Conservation (phyloP, 139 green algal genomes). For the Raphidocelis subcapitata region DNA sequence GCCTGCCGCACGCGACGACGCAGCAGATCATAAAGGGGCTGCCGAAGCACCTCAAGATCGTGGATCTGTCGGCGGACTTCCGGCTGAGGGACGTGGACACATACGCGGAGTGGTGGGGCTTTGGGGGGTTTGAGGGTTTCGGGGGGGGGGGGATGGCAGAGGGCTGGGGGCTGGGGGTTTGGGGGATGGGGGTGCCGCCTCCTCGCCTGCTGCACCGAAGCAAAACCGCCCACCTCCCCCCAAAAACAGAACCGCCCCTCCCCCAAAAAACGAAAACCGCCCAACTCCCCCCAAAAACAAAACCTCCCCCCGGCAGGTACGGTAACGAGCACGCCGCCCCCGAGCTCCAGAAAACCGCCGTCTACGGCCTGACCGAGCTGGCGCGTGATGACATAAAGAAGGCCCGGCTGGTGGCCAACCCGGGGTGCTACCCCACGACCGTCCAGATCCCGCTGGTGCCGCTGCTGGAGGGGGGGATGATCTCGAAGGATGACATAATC, state of each 20-base stretch:
- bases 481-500: conserved; percentile 90
- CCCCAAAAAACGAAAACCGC: too few relatives aligned
- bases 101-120: conserved; percentile 90
- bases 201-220: neutral
- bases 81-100: conserved; percentile 73
- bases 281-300: too few relatives aligned
- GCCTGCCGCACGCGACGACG: conserved; percentile 96
- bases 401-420: conserved; percentile 94
- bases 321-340: conserved; percentile 83
- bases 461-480: conserved; percentile 74
- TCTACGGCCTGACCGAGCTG: conserved; percentile 97
- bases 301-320: too few relatives aligned
- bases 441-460: conserved; percentile 84
- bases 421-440: conserved; percentile 95
- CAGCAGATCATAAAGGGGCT: conserved; percentile 85
- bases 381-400: conserved; percentile 71
- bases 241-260: too few relatives aligned
- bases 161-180: too few relatives aligned
- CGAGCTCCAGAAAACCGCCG: conserved; percentile 94
- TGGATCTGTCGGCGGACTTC: conserved; percentile 98
- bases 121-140: neutral
- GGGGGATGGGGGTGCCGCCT: too few relatives aligned
- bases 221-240: neutral
- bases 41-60: conserved; percentile 85
- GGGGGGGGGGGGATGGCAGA: neutral